A percentile compares a stretch with the other conserved stretches of the same genome.
Evolutionary conservation across 208 protist species (phyloP).

Genomic region (Trypanosomatidae sp.): DNA sequence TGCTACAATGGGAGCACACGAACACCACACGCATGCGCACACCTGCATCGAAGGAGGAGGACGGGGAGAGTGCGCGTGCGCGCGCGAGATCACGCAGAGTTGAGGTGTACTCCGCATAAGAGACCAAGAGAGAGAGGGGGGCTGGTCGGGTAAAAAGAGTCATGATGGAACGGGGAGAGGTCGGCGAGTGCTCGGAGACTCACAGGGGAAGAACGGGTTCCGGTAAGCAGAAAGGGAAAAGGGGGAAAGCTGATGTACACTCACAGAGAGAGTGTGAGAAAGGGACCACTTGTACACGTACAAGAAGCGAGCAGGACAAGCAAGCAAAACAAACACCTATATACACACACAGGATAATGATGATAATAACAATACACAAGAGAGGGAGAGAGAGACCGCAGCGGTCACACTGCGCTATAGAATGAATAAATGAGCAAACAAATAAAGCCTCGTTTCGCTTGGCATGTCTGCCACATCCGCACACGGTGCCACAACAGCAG

Average conservation of each 20-base stretch:
- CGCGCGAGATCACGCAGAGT: background rate
- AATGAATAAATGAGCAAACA: constrained; percentile 1
- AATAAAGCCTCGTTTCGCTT: background rate
- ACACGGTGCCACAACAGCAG: background rate
- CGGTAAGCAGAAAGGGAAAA: constrained; percentile 8
- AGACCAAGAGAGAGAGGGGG: background rate
- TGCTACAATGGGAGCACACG: background rate
- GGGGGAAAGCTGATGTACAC: background rate
- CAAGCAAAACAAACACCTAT: constrained; percentile 6
- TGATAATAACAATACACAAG: background rate
- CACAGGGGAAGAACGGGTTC: background rate
- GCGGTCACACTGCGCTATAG: background rate
- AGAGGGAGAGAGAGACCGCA: background rate
- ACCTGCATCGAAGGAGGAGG: background rate
- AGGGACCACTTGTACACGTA: no score
- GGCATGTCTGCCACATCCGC: background rate
- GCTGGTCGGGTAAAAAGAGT: background rate
- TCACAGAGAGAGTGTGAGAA: background rate
- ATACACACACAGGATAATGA: background rate
- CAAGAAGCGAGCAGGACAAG: background rate
- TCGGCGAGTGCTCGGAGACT: background rate
- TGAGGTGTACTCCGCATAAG: background rate
- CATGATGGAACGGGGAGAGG: background rate
- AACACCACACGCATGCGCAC: background rate
- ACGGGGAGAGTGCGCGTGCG: background rate